Percentiles rank a stretch among this genome's conserved stretches.
These are phyloP conservation scores for Tothia fuscella DNA, from an alignment of 2,329 filamentous ascomycete species.

Conservation along the genomic window DNA sequence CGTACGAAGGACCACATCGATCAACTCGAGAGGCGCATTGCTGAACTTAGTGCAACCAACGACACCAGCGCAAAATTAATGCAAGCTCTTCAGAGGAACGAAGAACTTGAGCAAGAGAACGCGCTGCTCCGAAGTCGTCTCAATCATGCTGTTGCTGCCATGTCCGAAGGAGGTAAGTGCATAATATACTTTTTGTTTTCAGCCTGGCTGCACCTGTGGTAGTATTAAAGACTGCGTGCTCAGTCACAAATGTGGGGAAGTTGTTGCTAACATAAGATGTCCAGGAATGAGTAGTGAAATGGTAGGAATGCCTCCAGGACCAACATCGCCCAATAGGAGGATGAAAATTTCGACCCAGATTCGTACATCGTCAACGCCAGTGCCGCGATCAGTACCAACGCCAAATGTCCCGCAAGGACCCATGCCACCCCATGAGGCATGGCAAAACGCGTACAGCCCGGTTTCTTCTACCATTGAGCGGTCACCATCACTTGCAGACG, in stretches of 20 bases:
- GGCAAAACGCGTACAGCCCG: conserved; percentile 8
- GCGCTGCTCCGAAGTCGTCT: conserved; percentile 39
- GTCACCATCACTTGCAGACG: conserved; percentile 9
- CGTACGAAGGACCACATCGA: conserved; percentile 49
- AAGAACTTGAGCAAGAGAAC: conserved; percentile 43
- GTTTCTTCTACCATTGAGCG: conserved; percentile 7
- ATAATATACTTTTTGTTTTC: neutral
- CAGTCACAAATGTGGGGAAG: too few relatives aligned
- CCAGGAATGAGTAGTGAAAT: conserved; percentile 5
- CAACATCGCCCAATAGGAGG: conserved; percentile 4
- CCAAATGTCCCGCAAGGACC: neutral
- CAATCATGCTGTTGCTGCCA: conserved; percentile 30
- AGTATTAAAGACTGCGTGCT: too few relatives aligned
- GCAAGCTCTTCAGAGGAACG: conserved; percentile 40
- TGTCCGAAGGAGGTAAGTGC: conserved; percentile 11
- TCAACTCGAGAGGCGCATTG: conserved; percentile 41
- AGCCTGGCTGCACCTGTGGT: too few relatives aligned
- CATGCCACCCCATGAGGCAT: conserved; percentile 5
- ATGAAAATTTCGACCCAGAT: conserved; percentile 9
- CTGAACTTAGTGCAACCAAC: conserved; percentile 37
- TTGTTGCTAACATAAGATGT: too few relatives aligned
- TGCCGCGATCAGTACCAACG: conserved; percentile 7
- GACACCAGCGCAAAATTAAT: conserved; percentile 37
- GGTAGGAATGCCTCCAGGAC: conserved; percentile 1
- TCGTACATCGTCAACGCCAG: conserved; percentile 11